phyloP scores from a whole-genome alignment of 2,329 filamentous ascomycete species.

The Aureobasidium pullulans region DNA sequence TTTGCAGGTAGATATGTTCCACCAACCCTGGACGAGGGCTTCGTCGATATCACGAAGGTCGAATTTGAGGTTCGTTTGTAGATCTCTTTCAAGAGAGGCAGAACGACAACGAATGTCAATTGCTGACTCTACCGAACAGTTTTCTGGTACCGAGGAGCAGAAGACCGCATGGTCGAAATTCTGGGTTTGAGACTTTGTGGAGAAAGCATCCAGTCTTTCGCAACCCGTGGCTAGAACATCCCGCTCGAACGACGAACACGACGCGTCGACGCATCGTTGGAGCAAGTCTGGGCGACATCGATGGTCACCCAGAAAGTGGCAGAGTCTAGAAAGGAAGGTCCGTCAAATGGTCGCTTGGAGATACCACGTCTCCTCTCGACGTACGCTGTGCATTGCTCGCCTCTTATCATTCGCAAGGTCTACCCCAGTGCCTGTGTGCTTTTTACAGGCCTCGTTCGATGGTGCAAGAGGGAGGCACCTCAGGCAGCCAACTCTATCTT shows the following conservation, averaged over 20 bases:
- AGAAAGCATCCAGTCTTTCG: neutral
- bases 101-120: neutral
- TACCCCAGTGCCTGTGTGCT: neutral
- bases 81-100: neutral
- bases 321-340: conserved; percentile 5
- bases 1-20: conserved; percentile 67
- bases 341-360: neutral
- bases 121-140: conserved; percentile 32
- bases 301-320: neutral
- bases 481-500: neutral
- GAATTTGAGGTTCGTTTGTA: conserved; percentile 56
- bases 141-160: conserved; percentile 62
- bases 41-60: conserved; percentile 67
- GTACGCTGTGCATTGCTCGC: neutral
- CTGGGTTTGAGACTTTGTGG: conserved; percentile 48
- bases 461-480: neutral
- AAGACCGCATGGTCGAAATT: conserved; percentile 67
- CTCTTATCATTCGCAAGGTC: conserved; percentile 3
- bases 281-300: neutral
- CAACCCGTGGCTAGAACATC: neutral
- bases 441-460: neutral
- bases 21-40: conserved; percentile 70
- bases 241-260: neutral
- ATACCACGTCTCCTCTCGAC: neutral
- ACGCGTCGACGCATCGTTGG: neutral